Percentiles rank a stretch among this genome's conserved stretches.
Evolutionary conservation across 495 filamentous ascomycete genomes (phyloP).

Genomic region (Lasiosphaeria ovina): DNA sequence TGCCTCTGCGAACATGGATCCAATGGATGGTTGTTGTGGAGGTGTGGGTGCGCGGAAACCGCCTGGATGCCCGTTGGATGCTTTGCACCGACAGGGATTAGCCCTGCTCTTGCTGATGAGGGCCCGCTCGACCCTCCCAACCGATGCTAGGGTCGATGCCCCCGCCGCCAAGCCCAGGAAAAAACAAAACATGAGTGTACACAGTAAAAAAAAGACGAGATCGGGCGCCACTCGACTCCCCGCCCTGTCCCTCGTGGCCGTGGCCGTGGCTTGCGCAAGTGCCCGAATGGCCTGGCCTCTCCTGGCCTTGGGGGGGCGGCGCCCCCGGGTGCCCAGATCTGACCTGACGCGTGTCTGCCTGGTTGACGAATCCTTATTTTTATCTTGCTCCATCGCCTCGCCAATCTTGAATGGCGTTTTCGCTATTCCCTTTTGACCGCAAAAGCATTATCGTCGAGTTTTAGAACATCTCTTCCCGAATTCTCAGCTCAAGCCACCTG

Average conservation of each 20-base stretch:
- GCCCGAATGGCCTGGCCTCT: no score
- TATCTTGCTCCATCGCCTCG: no score
- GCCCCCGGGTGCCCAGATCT: no score
- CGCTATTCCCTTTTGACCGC: no score
- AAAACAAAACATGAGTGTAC: background rate
- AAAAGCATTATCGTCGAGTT: no score
- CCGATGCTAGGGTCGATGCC: background rate
- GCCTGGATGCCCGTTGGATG: background rate
- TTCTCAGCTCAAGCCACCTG: no score
- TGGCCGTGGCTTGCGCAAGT: no score
- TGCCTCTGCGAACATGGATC: conserved; percentile 14
- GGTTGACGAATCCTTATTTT: no score
- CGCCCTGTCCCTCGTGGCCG: background rate
- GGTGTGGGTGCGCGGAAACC: background rate
- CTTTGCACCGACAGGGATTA: background rate
- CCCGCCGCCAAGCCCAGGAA: background rate
- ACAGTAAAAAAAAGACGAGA: background rate
- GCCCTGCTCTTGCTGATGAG: conserved; percentile 1
- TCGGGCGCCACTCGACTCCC: background rate
- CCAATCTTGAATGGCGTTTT: no score
- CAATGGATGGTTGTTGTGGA: conserved; percentile 9
- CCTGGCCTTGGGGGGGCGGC: no score
- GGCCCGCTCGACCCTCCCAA: background rate
- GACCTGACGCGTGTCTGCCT: no score
- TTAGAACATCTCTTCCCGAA: no score